These are phyloP conservation scores for Verticillium dahliae DNA, from an alignment of 2,329 filamentous ascomycete species.

Conservation along the genomic window DNA sequence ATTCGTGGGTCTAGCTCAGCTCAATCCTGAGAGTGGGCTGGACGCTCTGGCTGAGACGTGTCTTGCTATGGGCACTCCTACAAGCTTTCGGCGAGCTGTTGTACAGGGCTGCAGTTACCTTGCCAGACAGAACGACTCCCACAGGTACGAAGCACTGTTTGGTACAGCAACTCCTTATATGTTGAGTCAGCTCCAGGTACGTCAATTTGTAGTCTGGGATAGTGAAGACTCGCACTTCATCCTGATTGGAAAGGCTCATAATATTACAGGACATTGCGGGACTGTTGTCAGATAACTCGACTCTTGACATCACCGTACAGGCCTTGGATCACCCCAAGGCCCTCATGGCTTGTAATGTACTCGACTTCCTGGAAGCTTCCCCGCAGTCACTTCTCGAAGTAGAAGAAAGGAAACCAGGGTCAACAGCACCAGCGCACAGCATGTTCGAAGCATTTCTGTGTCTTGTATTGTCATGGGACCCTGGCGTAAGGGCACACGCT, in stretches of 20 bases:
- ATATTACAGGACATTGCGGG: conserved; percentile 27
- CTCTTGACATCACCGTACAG: conserved; percentile 25
- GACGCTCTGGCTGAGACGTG: conserved; percentile 51
- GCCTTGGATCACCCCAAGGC: conserved; percentile 31
- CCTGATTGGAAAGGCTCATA: conserved; percentile 5
- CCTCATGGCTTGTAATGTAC: conserved; percentile 42
- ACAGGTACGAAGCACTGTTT: conserved; percentile 49
- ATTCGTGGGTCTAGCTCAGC: conserved; percentile 57
- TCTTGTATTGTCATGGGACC: conserved; percentile 46
- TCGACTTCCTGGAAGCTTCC: conserved; percentile 51
- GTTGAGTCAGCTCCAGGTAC: conserved; percentile 49
- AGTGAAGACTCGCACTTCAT: not conserved
- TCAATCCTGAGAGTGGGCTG: conserved; percentile 53
- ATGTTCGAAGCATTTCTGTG: conserved; percentile 46
- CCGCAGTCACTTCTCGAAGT: conserved; percentile 34
- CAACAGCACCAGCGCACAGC: conserved; percentile 19
- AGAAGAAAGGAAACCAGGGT: not conserved
- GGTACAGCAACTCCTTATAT: conserved; percentile 49
- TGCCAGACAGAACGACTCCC: conserved; percentile 42
- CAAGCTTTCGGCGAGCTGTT: conserved; percentile 55
- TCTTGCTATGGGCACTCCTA: conserved; percentile 48
- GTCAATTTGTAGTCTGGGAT: not conserved
- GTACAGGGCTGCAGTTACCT: conserved; percentile 59
- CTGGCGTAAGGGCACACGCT: conserved; percentile 41
- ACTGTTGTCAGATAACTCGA: conserved; percentile 26